Evolutionary conservation across 768 basidiomycete genomes (phyloP).

Genomic region (Tricholoma sp.): DNA sequence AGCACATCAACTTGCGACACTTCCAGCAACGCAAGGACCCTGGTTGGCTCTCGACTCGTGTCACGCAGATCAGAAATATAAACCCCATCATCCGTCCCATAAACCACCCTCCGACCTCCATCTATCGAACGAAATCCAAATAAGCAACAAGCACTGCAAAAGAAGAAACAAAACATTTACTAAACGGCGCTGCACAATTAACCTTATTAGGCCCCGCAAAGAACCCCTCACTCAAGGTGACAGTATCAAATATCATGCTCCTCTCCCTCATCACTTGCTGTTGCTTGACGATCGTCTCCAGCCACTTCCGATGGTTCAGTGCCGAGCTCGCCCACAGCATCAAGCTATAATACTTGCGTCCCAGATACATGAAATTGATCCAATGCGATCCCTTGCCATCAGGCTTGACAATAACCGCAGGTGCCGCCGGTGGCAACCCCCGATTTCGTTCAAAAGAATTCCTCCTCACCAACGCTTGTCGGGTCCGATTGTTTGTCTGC

Average conservation of each 20-base stretch:
- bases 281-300: slow-evolving; percentile 87
- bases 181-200: slow-evolving; percentile 83
- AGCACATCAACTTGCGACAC: slow-evolving; percentile 95
- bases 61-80: slow-evolving; percentile 89
- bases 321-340: slow-evolving; percentile 88
- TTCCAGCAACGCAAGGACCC: slow-evolving; percentile 83
- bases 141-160: not conserved
- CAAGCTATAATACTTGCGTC: slow-evolving; percentile 87
- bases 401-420: slow-evolving; percentile 49
- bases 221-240: slow-evolving; percentile 81
- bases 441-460: slow-evolving; percentile 36
- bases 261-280: slow-evolving; percentile 81
- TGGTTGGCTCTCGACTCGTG: slow-evolving; percentile 72
- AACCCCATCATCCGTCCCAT: slow-evolving; percentile 97
- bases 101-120: slow-evolving; percentile 80
- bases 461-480: slow-evolving; percentile 43
- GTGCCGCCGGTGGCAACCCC: slow-evolving; percentile 34
- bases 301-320: slow-evolving; percentile 86
- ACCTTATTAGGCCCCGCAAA: slow-evolving; percentile 83
- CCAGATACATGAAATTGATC: slow-evolving; percentile 91
- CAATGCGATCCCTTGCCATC: slow-evolving; percentile 81
- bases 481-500: slow-evolving; percentile 31
- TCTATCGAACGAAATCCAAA: slow-evolving; percentile 37
- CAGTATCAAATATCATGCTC: slow-evolving; percentile 82
- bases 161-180: slow-evolving; percentile 47